These are phyloP conservation scores for Podospora pseudoanserina DNA, from an alignment of 495 filamentous ascomycete species.

Conservation along the genomic window DNA sequence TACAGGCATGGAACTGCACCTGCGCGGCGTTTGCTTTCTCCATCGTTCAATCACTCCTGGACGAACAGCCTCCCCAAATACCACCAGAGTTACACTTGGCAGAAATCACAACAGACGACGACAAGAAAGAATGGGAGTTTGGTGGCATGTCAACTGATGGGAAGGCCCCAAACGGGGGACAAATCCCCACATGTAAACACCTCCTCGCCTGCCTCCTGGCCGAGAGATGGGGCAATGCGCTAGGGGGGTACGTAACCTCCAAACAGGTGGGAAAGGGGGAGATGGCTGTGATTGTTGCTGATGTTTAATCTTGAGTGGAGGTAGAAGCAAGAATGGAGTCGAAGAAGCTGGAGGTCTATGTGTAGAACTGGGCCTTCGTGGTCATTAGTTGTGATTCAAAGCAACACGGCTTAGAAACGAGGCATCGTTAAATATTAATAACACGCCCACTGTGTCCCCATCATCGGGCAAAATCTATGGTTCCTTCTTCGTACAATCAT, in stretches of 20 bases:
- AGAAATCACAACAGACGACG: constrained; percentile 2
- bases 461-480: constrained; percentile 15
- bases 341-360: too few relatives aligned
- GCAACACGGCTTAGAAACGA: neutral
- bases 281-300: constrained; percentile 73
- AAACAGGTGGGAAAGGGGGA: constrained; percentile 57
- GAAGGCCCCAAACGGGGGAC: constrained; percentile 25
- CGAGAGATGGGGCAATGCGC: constrained; percentile 58
- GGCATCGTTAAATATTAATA: constrained; percentile 23
- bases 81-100: neutral
- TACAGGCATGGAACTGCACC: constrained; percentile 81
- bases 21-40: constrained; percentile 79
- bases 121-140: constrained; percentile 33
- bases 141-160: constrained; percentile 38
- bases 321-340: too few relatives aligned
- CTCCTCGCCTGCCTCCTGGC: constrained; percentile 76
- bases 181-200: constrained; percentile 76
- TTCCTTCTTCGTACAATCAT: constrained; percentile 2
- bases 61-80: neutral
- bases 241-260: constrained; percentile 54
- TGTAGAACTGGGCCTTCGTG: too few relatives aligned
- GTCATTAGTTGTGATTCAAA: too few relatives aligned
- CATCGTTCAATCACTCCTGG: constrained; percentile 42
- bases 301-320: constrained; percentile 38
- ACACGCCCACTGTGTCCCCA: constrained; percentile 18